Conservation (phyloP, 1,284 basidiomycete species). For the Moesziomyces sp. region DNA sequence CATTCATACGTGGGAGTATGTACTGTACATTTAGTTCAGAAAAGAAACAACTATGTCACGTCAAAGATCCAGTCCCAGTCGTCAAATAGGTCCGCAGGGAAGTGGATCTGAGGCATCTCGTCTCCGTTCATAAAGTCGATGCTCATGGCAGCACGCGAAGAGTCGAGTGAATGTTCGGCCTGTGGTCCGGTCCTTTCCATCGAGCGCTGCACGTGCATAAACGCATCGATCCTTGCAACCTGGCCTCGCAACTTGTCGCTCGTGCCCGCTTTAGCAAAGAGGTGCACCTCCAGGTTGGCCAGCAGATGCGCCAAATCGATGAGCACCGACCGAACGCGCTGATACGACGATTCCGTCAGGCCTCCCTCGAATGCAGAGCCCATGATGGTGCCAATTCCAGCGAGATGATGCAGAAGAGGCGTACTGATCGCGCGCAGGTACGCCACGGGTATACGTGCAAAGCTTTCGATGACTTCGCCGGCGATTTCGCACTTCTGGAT, state of each 20-base stretch:
- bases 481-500: neutral
- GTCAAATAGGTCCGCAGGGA: neutral
- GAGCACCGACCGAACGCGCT: neutral
- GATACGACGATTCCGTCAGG: neutral
- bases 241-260: neutral
- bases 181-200: neutral
- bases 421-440: neutral
- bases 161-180: neutral
- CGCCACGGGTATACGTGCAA: neutral
- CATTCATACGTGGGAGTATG: neutral
- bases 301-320: slow-evolving; percentile 1
- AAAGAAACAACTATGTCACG: neutral
- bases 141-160: neutral
- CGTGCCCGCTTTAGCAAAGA: neutral
- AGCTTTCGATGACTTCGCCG: neutral
- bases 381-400: neutral
- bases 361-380: neutral
- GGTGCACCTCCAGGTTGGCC: neutral
- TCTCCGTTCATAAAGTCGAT: slow-evolving; percentile 1
- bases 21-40: neutral
- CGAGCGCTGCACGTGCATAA: neutral
- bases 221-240: neutral
- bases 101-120: slow-evolving; percentile 1
- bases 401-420: neutral
- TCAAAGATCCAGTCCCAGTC: neutral